Conservation (phyloP, 179 eudicot genomes). For the Beta corolliflora region DNA sequence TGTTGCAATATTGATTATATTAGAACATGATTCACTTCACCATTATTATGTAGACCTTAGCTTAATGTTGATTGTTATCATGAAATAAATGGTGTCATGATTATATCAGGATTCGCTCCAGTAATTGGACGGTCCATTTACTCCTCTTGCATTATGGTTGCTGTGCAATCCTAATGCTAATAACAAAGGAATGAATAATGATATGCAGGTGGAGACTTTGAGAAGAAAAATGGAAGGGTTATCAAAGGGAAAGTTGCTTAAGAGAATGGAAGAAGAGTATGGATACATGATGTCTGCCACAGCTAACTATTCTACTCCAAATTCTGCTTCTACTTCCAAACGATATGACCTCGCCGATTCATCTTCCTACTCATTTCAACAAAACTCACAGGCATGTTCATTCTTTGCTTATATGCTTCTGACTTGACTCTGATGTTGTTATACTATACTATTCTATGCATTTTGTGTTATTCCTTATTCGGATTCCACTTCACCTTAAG, state of each 20-base stretch:
- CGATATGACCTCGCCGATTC: slow-evolving; percentile 51
- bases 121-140: no score
- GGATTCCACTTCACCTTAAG: no score
- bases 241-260: slow-evolving; percentile 67
- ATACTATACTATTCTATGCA: neutral
- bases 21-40: neutral
- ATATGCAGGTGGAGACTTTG: slow-evolving; percentile 55
- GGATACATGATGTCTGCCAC: slow-evolving; percentile 55
- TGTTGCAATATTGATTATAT: neutral
- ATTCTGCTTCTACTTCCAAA: slow-evolving; percentile 68
- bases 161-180: no score
- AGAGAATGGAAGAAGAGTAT: slow-evolving; percentile 74
- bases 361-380: slow-evolving; percentile 37
- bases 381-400: slow-evolving; percentile 48
- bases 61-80: neutral
- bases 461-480: no score
- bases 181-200: slow-evolving; percentile 9
- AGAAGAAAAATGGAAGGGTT: slow-evolving; percentile 77
- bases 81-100: neutral
- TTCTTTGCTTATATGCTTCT: neutral
- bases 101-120: no score
- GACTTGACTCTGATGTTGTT: neutral
- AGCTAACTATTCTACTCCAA: slow-evolving; percentile 48
- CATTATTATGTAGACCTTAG: neutral
- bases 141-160: no score